Percentiles rank a stretch among this genome's conserved stretches.
Evolutionary conservation across 805 yeast species (phyloP).

Genomic region (Candida chilensis): DNA sequence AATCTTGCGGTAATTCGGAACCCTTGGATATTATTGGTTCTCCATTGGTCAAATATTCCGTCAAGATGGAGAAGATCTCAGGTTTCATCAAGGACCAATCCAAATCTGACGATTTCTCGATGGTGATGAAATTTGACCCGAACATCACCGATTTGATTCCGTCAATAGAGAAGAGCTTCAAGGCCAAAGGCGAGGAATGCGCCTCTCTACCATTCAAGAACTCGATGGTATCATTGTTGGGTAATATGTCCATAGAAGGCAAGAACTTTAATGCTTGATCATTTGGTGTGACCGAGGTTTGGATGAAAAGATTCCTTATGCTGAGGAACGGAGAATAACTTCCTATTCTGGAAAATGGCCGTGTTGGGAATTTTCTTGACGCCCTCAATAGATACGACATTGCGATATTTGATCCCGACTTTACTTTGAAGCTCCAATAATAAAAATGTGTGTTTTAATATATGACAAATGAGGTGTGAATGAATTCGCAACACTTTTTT

Average conservation of each 20-base stretch:
- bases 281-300: slow-evolving; percentile 81
- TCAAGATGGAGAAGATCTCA: slow-evolving; percentile 50
- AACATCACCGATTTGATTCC: slow-evolving; percentile 73
- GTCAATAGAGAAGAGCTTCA: slow-evolving; percentile 64
- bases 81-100: slow-evolving; percentile 59
- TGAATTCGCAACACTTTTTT: too few species aligned
- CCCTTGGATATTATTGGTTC: slow-evolving; percentile 39
- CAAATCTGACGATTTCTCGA: slow-evolving; percentile 51
- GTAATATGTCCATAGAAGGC: slow-evolving; percentile 65
- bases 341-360: too few species aligned
- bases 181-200: slow-evolving; percentile 63
- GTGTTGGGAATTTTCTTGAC: too few species aligned
- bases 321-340: too few species aligned
- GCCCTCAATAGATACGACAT: too few species aligned
- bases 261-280: slow-evolving; percentile 79
- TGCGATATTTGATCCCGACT: too few species aligned
- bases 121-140: slow-evolving; percentile 78
- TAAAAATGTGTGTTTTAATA: too few species aligned
- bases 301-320: slow-evolving; percentile 67
- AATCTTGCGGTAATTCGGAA: slow-evolving; percentile 19
- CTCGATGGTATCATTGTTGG: slow-evolving; percentile 60
- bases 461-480: too few species aligned
- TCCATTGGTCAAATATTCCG: slow-evolving; percentile 48
- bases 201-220: slow-evolving; percentile 73
- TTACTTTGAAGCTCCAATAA: too few species aligned